Evolutionary conservation across 2,329 filamentous ascomycete species (phyloP).

Genomic region (Sarocladiaceae sp.): DNA sequence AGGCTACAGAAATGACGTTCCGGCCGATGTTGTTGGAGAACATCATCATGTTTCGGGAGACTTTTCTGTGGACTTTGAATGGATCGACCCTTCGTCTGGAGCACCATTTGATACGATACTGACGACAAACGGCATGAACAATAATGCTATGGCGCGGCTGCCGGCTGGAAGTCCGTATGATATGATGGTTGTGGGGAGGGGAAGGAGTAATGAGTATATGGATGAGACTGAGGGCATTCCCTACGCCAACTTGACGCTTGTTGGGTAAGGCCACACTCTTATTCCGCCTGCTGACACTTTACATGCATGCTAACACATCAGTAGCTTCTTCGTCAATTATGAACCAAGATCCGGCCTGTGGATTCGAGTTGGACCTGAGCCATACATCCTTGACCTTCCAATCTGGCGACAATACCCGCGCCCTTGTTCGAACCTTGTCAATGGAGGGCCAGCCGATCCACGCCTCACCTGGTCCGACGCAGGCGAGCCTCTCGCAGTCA

Average conservation of each 20-base stretch:
- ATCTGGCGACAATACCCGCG: conserved; percentile 14
- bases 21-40: conserved; percentile 10
- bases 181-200: conserved; percentile 12
- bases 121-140: conserved; percentile 13
- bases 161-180: conserved; percentile 13
- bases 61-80: conserved; percentile 8
- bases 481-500: conserved; percentile 13
- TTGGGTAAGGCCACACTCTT: too few species aligned
- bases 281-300: too few species aligned
- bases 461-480: conserved; percentile 15
- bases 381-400: conserved; percentile 13
- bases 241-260: conserved; percentile 12
- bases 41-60: conserved; percentile 12
- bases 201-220: conserved; percentile 8
- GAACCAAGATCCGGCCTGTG: conserved; percentile 7
- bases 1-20: neutral
- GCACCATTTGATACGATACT: conserved; percentile 9
- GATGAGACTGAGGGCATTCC: conserved; percentile 9
- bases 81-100: conserved; percentile 11
- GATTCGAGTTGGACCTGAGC: conserved; percentile 12
- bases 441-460: conserved; percentile 12
- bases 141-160: conserved; percentile 14
- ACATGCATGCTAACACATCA: too few species aligned
- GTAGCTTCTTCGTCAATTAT: conserved; percentile 12
- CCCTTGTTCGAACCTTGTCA: conserved; percentile 11